Evolutionary conservation across 306 rosid genomes (phyloP).

Genomic region (Castanea mollissima): DNA sequence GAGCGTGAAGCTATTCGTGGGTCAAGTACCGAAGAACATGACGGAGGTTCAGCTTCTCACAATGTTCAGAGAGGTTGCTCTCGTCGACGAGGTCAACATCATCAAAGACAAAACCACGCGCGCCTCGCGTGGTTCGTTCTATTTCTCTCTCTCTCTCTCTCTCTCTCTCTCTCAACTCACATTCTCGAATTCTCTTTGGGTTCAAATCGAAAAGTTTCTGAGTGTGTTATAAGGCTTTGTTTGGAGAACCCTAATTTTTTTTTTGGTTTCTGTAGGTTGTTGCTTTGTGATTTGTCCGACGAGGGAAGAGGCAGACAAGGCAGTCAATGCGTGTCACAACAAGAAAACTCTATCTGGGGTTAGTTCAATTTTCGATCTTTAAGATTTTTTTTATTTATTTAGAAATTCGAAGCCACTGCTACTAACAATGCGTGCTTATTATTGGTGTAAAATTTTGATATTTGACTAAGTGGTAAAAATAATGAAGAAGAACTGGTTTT

Average conservation of each 20-base stretch:
- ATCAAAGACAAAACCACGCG: constrained; percentile 94
- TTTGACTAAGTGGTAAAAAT: too few species aligned
- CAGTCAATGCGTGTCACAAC: constrained; percentile 94
- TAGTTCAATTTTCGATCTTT: constrained; percentile 26
- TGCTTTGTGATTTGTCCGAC: constrained; percentile 93
- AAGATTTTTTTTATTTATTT: not conserved
- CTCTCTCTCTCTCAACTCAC: constrained; percentile 1
- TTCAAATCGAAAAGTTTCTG: constrained; percentile 13
- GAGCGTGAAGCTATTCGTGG: constrained; percentile 95
- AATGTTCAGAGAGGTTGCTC: constrained; percentile 86
- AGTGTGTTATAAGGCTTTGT: not conserved
- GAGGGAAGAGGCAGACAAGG: constrained; percentile 92
- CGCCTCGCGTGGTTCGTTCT: constrained; percentile 72
- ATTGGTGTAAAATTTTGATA: not conserved
- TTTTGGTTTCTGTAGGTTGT: constrained; percentile 53
- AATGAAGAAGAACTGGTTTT: not conserved
- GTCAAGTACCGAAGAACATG: constrained; percentile 98
- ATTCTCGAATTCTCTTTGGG: constrained; percentile 13
- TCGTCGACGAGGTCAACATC: constrained; percentile 97
- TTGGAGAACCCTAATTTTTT: constrained; percentile 36
- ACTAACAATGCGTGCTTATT: not conserved
- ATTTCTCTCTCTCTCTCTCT: not conserved
- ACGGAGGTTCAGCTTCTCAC: constrained; percentile 77
- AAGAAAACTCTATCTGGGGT: constrained; percentile 92
- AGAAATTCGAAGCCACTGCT: too few species aligned